These are phyloP conservation scores for Pseudonectria foliicola DNA, from an alignment of 2,329 filamentous ascomycete genomes.

Conservation along the genomic window DNA sequence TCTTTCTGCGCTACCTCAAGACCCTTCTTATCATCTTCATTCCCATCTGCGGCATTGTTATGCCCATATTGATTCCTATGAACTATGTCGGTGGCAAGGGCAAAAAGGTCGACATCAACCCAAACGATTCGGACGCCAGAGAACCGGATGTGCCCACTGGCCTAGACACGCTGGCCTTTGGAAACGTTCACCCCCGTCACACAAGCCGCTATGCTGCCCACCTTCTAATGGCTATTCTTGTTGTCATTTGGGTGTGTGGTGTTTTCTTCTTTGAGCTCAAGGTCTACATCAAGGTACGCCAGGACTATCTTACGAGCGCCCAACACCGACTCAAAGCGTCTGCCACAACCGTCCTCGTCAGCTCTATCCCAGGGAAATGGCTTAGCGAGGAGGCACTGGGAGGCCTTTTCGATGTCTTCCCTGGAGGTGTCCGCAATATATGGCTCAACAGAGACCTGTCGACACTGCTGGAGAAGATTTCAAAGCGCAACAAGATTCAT, in stretches of 20 bases:
- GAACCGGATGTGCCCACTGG: slow-evolving; percentile 40
- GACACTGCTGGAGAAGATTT: slow-evolving; percentile 75
- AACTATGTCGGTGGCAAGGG: slow-evolving; percentile 70
- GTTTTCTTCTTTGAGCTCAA: slow-evolving; percentile 81
- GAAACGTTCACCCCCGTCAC: slow-evolving; percentile 65
- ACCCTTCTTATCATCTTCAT: slow-evolving; percentile 83
- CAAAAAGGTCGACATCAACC: slow-evolving; percentile 37
- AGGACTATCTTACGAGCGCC: slow-evolving; percentile 89
- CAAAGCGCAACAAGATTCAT: slow-evolving; percentile 65
- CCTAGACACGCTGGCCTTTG: slow-evolving; percentile 78
- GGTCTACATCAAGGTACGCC: slow-evolving; percentile 85
- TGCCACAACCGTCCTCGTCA: slow-evolving; percentile 90
- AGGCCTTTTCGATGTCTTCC: slow-evolving; percentile 89
- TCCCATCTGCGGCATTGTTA: slow-evolving; percentile 67
- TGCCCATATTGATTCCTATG: slow-evolving; percentile 80
- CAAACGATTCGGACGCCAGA: slow-evolving; percentile 22
- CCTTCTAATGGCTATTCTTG: slow-evolving; percentile 66
- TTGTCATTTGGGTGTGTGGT: slow-evolving; percentile 77
- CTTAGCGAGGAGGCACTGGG: slow-evolving; percentile 73
- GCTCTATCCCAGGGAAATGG: slow-evolving; percentile 86
- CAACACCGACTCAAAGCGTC: slow-evolving; percentile 90
- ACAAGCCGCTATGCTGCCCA: slow-evolving; percentile 76
- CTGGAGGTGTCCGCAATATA: slow-evolving; percentile 88
- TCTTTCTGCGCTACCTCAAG: slow-evolving; percentile 82
- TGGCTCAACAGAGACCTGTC: slow-evolving; percentile 94